Evolutionary conservation across 2,329 filamentous ascomycete genomes (phyloP), one percentile per base, ranked within the genome.

Genomic region (Cercospora brassicicola): DNA sequence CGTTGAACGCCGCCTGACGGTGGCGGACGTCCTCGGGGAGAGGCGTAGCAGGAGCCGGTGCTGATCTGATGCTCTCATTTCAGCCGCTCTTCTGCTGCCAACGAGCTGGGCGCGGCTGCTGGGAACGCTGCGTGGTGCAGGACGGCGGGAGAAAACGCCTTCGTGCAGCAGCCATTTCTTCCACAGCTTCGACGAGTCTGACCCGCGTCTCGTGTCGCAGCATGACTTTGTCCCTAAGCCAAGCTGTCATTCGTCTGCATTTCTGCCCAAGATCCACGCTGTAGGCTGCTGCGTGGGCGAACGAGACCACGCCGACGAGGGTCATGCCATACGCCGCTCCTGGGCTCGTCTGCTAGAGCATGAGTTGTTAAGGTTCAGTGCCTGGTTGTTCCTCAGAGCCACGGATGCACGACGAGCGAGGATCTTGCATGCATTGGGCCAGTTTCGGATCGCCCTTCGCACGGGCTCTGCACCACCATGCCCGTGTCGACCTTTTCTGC

Each of bases 401-500:
- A 57, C 62, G 31, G 48, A 23, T 64, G 51, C 31, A 33, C 62
- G 51, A 42, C 55, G 55, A 59, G 45, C 66, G 69, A 67, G 65
- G 65, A 67, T 68, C 67, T 67, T 67, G 69, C 65, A 68, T 69
- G 65, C 63, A 66, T 59, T 69, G 62, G 59, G 65, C 63, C 62
- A 60, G 62, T 61, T 64, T 59, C 62, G 68, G 66, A 62, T 64
- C 36, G 60, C 55, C 62, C 60, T 56, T 64, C 63, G 68, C 68
- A 70, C 68, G 68, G 63, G 60, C 70, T 67, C 68, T 63, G 66
- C 67, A 66, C 68, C 67, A 69, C 70, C 64, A 77, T 76, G 73
- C 74, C 74, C 60, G 74, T 76, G 62, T 75, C 73, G 51, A 75
- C 74, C 20, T 75, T 73, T 69, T 72, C 72, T 36, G 65, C 71